These are phyloP conservation scores for Monosporascus sp. DNA, from an alignment of 2,329 filamentous ascomycete species.

Conservation along the genomic window DNA sequence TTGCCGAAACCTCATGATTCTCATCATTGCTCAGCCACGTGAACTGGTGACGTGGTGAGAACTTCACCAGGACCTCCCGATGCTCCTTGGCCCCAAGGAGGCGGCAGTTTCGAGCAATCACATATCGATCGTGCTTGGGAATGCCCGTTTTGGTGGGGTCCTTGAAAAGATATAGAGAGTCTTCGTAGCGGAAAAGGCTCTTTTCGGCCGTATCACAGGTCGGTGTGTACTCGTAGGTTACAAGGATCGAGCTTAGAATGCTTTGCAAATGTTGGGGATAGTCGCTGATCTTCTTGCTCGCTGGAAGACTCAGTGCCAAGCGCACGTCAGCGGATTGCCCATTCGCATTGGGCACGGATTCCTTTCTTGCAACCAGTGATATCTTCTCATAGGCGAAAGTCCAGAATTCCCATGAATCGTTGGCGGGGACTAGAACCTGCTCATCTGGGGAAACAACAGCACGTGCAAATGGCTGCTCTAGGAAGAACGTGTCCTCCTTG, in stretches of 20 bases:
- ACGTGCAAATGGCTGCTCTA: conserved; percentile 13
- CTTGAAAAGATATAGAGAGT: conserved; percentile 25
- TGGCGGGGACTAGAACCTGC: conserved; percentile 1
- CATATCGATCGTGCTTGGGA: conserved; percentile 21
- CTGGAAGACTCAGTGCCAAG: not conserved
- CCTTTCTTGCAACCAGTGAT: not conserved
- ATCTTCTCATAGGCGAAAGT: conserved; percentile 3
- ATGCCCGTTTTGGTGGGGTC: conserved; percentile 17
- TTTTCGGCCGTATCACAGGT: conserved; percentile 27
- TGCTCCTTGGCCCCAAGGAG: conserved; percentile 28
- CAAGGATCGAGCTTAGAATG: conserved; percentile 4
- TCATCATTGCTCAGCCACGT: not conserved
- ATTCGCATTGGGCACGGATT: too few relatives aligned
- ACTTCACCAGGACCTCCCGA: conserved; percentile 22
- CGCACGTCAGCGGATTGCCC: not conserved
- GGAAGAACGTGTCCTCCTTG: not conserved
- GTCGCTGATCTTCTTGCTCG: not conserved
- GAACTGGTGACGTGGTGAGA: conserved; percentile 10
- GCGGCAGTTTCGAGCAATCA: conserved; percentile 23
- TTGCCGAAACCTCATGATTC: not conserved
- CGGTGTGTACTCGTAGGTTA: conserved; percentile 13
- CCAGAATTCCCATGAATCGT: conserved; percentile 10
- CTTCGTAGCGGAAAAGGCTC: conserved; percentile 12
- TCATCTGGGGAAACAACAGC: conserved; percentile 1
- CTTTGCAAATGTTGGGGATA: conserved; percentile 2